Conservation (phyloP, 2,329 filamentous ascomycete species). For the Paecilomyces fulvus region DNA sequence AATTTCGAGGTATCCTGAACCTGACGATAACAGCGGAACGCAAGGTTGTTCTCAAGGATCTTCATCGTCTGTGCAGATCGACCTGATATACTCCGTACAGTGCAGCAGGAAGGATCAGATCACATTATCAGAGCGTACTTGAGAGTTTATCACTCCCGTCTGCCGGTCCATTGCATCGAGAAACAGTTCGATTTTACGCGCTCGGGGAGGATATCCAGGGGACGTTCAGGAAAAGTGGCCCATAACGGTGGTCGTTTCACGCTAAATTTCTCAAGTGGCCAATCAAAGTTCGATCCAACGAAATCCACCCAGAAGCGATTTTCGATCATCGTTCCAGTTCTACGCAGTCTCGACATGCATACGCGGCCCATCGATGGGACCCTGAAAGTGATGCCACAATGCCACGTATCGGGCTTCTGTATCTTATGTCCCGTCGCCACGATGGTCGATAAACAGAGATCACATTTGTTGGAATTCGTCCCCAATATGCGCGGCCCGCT, state of each 20-base stretch:
- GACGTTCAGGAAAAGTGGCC: background rate
- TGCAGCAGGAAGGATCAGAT: background rate
- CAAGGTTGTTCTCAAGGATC: no score
- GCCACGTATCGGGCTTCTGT: background rate
- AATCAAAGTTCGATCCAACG: background rate
- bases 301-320: background rate
- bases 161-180: background rate
- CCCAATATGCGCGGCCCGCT: background rate
- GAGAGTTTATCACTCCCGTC: background rate
- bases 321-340: background rate
- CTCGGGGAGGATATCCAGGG: background rate
- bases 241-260: background rate
- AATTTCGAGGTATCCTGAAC: background rate
- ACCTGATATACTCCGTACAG: background rate
- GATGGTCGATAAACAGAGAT: background rate
- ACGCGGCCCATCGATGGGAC: background rate
- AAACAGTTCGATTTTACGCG: background rate
- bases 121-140: background rate
- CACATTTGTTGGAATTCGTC: background rate
- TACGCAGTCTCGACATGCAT: background rate
- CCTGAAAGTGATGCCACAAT: background rate
- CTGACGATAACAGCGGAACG: background rate
- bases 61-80: no score
- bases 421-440: background rate
- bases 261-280: background rate